Conservation (phyloP, 2,329 filamentous ascomycete species). For the Microcera coccophila region DNA sequence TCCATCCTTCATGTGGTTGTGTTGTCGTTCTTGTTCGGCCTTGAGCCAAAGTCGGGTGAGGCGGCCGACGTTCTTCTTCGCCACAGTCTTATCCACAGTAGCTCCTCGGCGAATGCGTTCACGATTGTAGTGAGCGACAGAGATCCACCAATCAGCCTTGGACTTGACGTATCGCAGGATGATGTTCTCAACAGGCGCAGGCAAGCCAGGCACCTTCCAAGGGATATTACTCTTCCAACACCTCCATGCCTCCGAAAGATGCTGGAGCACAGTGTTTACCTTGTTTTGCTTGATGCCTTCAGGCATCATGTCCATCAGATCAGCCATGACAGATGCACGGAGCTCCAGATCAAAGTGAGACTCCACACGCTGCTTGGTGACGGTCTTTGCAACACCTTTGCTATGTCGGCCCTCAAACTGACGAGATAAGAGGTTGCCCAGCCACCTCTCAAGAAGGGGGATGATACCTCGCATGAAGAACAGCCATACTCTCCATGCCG, state of each 20-base stretch:
- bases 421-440: constrained; percentile 91
- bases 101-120: constrained; percentile 94
- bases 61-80: constrained; percentile 97
- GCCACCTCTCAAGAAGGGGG: constrained; percentile 91
- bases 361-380: constrained; percentile 97
- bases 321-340: constrained; percentile 96
- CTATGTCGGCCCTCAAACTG: constrained; percentile 98
- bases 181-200: constrained; percentile 97
- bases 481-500: constrained; percentile 97
- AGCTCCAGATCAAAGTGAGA: constrained; percentile 98
- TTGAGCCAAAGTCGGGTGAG: constrained; percentile 95
- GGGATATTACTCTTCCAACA: constrained; percentile 99
- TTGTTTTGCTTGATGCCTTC: constrained; percentile 99
- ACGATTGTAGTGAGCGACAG: constrained; percentile 96
- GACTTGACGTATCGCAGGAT: constrained; percentile 98
- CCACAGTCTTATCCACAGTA: constrained; percentile 97
- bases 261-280: constrained; percentile 94
- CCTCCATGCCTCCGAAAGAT: constrained; percentile 96
- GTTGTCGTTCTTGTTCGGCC: constrained; percentile 94
- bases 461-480: constrained; percentile 99
- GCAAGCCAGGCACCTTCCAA: constrained; percentile 96
- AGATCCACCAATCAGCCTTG: constrained; percentile 99
- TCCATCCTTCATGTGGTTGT: constrained; percentile 99
- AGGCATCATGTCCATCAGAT: constrained; percentile 99
- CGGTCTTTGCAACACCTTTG: constrained; percentile 97